Conservation (phyloP, 2,329 filamentous ascomycete genomes). For the Nemania abortiva region DNA sequence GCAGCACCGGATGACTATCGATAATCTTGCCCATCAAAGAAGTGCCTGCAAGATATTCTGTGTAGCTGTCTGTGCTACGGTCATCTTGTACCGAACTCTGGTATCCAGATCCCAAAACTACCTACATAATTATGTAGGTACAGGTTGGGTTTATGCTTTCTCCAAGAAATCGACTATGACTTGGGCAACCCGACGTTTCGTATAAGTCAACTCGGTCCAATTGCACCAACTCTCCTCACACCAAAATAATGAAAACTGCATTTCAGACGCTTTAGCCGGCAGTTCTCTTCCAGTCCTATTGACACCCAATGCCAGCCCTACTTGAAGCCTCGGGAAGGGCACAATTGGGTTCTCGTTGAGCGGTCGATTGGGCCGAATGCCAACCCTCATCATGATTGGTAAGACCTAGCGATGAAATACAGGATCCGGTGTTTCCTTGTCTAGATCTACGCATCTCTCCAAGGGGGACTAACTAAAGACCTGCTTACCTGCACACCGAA, state of each 20-base stretch:
- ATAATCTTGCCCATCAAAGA: neutral
- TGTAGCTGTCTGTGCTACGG: conserved; percentile 1
- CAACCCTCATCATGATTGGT: conserved; percentile 12
- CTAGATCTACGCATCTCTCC: neutral
- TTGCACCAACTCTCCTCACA: conserved; percentile 23
- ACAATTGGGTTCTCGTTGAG: conserved; percentile 21
- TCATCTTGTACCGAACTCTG: neutral
- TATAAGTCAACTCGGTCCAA: conserved; percentile 26
- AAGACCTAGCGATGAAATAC: conserved; percentile 3
- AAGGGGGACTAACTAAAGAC: conserved; percentile 8
- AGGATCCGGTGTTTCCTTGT: conserved; percentile 2
- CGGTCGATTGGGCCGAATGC: conserved; percentile 19
- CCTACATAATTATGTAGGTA: neutral
- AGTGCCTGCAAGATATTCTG: neutral
- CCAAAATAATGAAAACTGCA: conserved; percentile 16
- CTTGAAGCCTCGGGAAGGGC: conserved; percentile 20
- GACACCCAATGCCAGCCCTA: conserved; percentile 31
- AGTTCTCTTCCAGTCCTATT: conserved; percentile 27
- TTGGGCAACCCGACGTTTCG: conserved; percentile 15
- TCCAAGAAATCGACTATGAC: conserved; percentile 4
- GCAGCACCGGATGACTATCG: conserved; percentile 13
- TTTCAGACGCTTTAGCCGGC: conserved; percentile 1
- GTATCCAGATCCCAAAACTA: neutral
- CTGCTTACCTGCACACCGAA: conserved; percentile 33
- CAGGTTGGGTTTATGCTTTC: neutral